These are phyloP conservation scores for Triticum urartu DNA, from an alignment of 176 grass and related monocot genomes.

Conservation along the genomic window DNA sequence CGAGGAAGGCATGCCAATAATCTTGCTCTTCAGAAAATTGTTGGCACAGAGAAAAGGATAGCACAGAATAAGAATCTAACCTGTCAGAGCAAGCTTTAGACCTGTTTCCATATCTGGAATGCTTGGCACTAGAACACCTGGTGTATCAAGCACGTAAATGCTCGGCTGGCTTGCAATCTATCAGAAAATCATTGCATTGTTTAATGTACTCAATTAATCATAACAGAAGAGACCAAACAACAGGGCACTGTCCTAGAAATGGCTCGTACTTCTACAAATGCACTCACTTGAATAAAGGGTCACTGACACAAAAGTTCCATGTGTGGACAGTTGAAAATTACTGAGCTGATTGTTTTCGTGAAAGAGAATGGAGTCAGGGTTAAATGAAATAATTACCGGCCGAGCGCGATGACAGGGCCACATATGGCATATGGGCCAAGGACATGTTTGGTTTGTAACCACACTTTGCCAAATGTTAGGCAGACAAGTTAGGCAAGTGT, in stretches of 20 bases:
- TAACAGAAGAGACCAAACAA: slow-evolving; percentile 10
- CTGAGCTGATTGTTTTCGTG: background rate
- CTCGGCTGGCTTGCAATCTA: slow-evolving; percentile 93
- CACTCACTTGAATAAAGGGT: slow-evolving; percentile 23
- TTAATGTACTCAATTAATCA: slow-evolving; percentile 20
- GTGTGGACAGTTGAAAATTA: background rate
- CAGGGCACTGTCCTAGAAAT: background rate
- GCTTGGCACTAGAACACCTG: slow-evolving; percentile 90
- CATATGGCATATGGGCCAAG: background rate
- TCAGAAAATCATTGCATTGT: slow-evolving; percentile 29
- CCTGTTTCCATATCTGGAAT: slow-evolving; percentile 92
- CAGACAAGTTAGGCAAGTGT: background rate
- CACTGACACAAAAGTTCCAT: background rate
- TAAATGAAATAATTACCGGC: background rate
- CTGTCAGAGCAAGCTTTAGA: slow-evolving; percentile 94
- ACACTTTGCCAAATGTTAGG: slow-evolving; percentile 1
- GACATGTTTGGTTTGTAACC: background rate
- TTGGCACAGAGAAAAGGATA: background rate
- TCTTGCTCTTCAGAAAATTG: background rate
- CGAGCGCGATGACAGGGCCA: background rate
- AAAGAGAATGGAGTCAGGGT: background rate
- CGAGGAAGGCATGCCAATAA: background rate
- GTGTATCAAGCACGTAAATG: slow-evolving; percentile 98
- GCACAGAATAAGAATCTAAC: slow-evolving; percentile 34
- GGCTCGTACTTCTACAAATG: slow-evolving; percentile 9